Evolutionary conservation across 2,329 filamentous ascomycete genomes (phyloP).

Genomic region (Penicillium sp.): DNA sequence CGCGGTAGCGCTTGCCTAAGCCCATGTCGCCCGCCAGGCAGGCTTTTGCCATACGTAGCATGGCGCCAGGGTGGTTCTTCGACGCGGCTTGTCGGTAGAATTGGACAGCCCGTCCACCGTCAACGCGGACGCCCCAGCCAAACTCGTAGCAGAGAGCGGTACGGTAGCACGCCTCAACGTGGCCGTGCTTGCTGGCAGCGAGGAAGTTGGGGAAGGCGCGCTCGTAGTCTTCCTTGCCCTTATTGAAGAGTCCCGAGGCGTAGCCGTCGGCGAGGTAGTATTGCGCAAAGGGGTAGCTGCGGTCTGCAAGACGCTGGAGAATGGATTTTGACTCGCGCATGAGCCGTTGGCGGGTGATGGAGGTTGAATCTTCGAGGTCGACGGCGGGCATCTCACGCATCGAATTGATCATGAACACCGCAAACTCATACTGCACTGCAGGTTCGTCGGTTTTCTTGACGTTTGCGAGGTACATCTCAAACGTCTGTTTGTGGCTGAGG

Average conservation of each 20-base stretch:
- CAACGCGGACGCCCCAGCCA: constrained; percentile 91
- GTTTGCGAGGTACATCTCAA: constrained; percentile 96
- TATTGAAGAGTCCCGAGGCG: constrained; percentile 91
- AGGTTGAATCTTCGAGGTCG: constrained; percentile 31
- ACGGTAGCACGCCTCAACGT: constrained; percentile 93
- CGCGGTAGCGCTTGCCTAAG: constrained; percentile 76
- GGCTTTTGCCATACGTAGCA: constrained; percentile 87
- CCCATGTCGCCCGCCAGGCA: constrained; percentile 90
- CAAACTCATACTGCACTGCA: constrained; percentile 93
- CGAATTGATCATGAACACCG: constrained; percentile 87
- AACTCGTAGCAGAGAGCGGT: constrained; percentile 96
- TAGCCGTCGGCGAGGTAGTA: constrained; percentile 97
- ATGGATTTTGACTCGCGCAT: constrained; percentile 87
- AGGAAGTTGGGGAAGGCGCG: constrained; percentile 91
- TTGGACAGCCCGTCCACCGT: constrained; percentile 88
- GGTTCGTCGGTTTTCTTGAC: constrained; percentile 95
- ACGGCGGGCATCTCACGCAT: constrained; percentile 75
- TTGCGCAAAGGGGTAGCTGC: constrained; percentile 93
- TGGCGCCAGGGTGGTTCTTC: constrained; percentile 93
- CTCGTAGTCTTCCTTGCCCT: constrained; percentile 88
- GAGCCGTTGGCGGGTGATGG: constrained; percentile 64
- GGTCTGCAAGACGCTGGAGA: constrained; percentile 80
- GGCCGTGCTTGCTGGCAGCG: constrained; percentile 91
- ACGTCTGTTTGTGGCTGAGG: constrained; percentile 85
- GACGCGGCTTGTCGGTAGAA: constrained; percentile 88